Evolutionary conservation across 1,284 basidiomycete genomes (phyloP).

Genomic region (Rhodotorula sp.): DNA sequence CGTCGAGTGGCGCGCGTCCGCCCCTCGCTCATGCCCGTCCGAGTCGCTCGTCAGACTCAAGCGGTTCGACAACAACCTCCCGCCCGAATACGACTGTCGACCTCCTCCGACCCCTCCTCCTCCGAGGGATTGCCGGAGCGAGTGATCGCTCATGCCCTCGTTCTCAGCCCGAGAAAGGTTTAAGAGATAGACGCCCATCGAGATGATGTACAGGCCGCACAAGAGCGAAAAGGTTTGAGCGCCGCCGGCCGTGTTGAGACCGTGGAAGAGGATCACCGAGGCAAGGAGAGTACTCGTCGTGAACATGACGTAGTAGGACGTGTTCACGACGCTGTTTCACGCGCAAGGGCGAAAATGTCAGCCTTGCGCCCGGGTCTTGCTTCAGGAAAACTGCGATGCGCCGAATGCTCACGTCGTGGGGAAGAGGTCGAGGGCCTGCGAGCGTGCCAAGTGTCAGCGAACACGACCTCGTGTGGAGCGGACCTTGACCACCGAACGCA

Average conservation of each 20-base stretch:
- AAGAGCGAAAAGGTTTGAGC: conserved; percentile 80
- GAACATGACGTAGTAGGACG: conserved; percentile 98
- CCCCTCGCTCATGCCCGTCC: conserved; percentile 2
- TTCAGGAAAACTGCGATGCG: neutral
- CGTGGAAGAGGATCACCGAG: conserved; percentile 89
- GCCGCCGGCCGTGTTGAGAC: conserved; percentile 85
- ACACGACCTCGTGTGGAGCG: neutral
- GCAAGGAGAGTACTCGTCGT: conserved; percentile 93
- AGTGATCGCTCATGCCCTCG: conserved; percentile 9
- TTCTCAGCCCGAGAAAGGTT: conserved; percentile 38
- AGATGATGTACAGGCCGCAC: conserved; percentile 82
- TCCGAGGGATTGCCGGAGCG: conserved; percentile 16
- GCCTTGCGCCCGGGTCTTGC: neutral
- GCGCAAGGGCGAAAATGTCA: conserved; percentile 45
- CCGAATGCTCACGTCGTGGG: conserved; percentile 62
- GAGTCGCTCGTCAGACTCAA: neutral
- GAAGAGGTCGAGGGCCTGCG: conserved; percentile 81
- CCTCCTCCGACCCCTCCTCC: conserved; percentile 13
- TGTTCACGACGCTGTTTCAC: conserved; percentile 64
- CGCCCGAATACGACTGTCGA: conserved; percentile 9
- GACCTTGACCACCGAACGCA: neutral
- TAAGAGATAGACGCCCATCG: conserved; percentile 62
- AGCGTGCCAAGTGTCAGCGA: neutral
- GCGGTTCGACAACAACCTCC: neutral
- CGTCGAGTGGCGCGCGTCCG: conserved; percentile 19